Evolutionary conservation across 495 filamentous ascomycete species (phyloP).

Genomic region (Neurospora sp.): DNA sequence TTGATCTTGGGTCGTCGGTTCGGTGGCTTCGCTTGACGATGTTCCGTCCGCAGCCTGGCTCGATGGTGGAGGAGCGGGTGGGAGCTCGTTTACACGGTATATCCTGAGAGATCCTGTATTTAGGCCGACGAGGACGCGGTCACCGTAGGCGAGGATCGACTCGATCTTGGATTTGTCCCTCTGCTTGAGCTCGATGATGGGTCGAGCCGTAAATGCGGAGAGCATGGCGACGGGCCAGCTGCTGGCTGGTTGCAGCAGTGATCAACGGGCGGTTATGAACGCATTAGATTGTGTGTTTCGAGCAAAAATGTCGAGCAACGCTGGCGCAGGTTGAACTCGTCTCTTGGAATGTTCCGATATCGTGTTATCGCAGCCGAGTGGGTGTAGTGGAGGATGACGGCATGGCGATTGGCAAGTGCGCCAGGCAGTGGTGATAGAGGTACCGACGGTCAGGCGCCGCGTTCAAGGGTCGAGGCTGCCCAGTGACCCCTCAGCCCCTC

Average conservation of each 20-base stretch:
- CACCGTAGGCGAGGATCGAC: conserved; percentile 86
- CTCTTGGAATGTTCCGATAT: not conserved
- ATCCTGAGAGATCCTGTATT: conserved; percentile 82
- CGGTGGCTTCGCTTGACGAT: conserved; percentile 3
- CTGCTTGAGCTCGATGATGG: conserved; percentile 90
- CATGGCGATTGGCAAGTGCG: not conserved
- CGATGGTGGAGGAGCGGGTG: conserved; percentile 2
- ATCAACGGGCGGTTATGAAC: conserved; percentile 9
- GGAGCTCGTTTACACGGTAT: conserved; percentile 71
- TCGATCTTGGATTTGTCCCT: conserved; percentile 95
- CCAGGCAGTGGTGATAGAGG: not conserved
- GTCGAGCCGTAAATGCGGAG: conserved; percentile 92
- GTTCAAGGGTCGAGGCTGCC: not conserved
- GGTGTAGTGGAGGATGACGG: conserved; percentile 1
- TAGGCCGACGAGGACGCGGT: conserved; percentile 81
- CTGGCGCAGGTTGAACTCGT: not conserved
- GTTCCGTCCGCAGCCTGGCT: conserved; percentile 21
- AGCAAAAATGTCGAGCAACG: not conserved
- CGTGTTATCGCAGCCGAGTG: not conserved
- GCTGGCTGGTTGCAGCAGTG: conserved; percentile 6
- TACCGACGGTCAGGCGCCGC: not conserved
- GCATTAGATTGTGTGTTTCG: conserved; percentile 9
- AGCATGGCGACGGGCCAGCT: conserved; percentile 58
- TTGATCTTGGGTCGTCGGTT: not conserved
- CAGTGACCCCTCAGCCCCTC: not conserved